A percentile compares a stretch with the other conserved stretches of the same genome.
phyloP scores from a whole-genome alignment of 331 rosid species.

The Saraca asoca region DNA sequence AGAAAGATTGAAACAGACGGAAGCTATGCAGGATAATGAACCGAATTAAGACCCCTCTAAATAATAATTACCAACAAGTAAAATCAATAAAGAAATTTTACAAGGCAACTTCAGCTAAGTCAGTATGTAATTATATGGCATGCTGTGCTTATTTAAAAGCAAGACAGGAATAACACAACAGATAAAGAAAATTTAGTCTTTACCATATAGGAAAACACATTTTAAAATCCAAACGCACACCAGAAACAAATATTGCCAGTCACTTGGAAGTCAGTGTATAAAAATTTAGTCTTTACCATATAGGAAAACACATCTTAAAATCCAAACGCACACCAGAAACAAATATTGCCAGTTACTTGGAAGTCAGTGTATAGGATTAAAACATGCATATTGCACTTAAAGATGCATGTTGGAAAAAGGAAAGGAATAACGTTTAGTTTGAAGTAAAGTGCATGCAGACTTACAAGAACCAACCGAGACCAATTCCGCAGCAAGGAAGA shows the following conservation, averaged over 20 bases:
- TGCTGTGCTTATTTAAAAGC: no score
- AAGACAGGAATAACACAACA: neutral
- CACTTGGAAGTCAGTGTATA: neutral
- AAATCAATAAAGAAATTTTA: no score
- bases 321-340: neutral
- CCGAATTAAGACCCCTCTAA: no score
- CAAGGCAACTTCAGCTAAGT: no score
- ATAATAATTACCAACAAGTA: no score
- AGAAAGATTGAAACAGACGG: no score
- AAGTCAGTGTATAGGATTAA: neutral
- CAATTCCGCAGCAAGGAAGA: conserved; percentile 78
- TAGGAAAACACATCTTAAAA: neutral
- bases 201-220: neutral
- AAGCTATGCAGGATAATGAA: no score
- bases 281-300: neutral
- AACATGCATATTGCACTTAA: neutral
- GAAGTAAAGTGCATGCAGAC: conserved; percentile 29
- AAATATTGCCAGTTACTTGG: neutral
- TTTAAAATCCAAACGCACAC: neutral
- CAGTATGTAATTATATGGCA: no score
- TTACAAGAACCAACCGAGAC: conserved; percentile 81
- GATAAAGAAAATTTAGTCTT: neutral
- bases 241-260: neutral
- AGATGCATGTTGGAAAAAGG: neutral
- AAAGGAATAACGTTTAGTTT: neutral